Evolutionary conservation across 495 filamentous ascomycete species (phyloP).

Genomic region (Immersiella caudata): DNA sequence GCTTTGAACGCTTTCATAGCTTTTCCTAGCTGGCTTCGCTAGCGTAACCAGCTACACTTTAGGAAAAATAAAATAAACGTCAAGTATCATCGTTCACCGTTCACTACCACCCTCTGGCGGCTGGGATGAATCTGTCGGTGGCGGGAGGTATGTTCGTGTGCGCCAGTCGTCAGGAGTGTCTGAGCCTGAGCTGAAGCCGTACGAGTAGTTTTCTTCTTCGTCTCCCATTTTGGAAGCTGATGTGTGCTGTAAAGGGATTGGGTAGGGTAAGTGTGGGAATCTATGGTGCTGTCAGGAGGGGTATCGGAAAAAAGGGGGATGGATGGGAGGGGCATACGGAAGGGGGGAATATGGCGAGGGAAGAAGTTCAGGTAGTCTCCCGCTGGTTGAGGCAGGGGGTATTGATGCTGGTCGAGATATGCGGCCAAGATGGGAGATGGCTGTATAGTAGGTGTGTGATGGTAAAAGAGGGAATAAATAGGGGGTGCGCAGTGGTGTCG

Average conservation of each 20-base stretch:
- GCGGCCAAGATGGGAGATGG: too few species aligned
- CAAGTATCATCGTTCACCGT: too few species aligned
- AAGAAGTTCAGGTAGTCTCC: neutral
- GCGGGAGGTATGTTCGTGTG: slow-evolving; percentile 4
- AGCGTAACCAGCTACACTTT: too few species aligned
- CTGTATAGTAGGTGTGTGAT: too few species aligned
- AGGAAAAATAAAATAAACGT: too few species aligned
- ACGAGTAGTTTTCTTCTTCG: slow-evolving; percentile 9
- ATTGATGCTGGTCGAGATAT: too few species aligned
- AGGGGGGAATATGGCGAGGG: neutral
- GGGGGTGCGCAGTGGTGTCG: neutral
- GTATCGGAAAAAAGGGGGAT: neutral
- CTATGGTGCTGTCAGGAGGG: neutral
- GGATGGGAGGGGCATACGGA: neutral
- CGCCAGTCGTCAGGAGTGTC: slow-evolving; percentile 9
- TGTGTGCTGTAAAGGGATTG: neutral
- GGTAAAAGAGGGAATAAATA: neutral
- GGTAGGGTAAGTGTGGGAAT: neutral
- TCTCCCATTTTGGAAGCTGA: neutral
- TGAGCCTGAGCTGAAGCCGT: neutral
- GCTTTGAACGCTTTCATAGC: too few species aligned
- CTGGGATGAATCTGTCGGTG: neutral
- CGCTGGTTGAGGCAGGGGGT: too few species aligned
- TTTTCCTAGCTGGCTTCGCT: too few species aligned
- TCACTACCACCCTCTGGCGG: neutral